Evolutionary conservation across 2,329 filamentous ascomycete genomes (phyloP), one percentile per base, ranked within the genome.

Genomic region (Xylariomycetidae sp.): DNA sequence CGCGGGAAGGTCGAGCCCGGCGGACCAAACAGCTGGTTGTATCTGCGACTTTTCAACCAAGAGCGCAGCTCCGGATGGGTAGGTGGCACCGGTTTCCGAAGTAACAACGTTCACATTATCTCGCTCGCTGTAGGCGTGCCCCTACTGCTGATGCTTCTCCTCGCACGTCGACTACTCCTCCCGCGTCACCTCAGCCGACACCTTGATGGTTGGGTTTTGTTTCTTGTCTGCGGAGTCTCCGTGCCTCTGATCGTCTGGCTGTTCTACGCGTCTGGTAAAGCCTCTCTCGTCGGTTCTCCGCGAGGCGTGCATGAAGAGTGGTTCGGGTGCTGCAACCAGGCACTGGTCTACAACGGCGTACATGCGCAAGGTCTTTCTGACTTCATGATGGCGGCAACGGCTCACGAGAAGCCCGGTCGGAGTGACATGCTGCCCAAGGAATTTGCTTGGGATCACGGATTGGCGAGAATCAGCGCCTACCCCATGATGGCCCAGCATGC

Each of bases 401-500:
- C 17, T 8, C 43, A 39, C 10, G 34, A 32, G 10, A 31, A 32
- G 7, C 44, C 47, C 2, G 53, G 53, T 3, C 44, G 53, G 23
- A 47, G 43, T 15, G 53, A 56, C 25, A 56, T 56, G 53, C 46
- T 56, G 15, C 50, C 49, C 9, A 53, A 53, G 37, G 35, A 48
- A 9, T 56, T 52, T 33, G 53, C 53, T 4, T 53, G 47, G 40
- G 34, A 54, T 5, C 44, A 43, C 22, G 53, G 53, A 7, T 44
- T 56, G 13, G 50, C 53, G 25, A 45, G 53, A 25, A 25, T 56
- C 3, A 56, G 52, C 19, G 53, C 52, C 10, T 56, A 56, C 30
- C 53, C 53, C 28, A 56, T 56, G 53, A 36, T 54, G n/a, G 53
- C 49, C n/a, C 53, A 56, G 28, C 53, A 56, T 31, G 39, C 48